Conservation (phyloP, 2,329 filamentous ascomycete genomes). For the Microdochium paspali region DNA sequence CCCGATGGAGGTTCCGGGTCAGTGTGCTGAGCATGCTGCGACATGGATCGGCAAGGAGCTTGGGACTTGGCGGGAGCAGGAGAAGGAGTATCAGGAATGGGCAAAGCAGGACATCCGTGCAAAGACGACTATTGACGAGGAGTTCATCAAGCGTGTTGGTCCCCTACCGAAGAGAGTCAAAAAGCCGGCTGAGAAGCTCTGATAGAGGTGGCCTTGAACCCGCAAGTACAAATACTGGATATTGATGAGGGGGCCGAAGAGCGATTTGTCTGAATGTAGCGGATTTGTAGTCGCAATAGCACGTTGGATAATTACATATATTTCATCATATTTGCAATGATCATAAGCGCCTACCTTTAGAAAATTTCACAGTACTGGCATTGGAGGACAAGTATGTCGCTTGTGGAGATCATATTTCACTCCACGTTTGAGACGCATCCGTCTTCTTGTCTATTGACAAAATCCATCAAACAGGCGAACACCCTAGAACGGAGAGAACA, state of each 20-base stretch:
- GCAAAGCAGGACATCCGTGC: constrained; percentile 33
- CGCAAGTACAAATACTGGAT: too few species aligned
- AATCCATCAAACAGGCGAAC: neutral
- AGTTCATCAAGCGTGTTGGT: constrained; percentile 45
- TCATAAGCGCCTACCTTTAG: too few species aligned
- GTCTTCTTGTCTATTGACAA: too few species aligned
- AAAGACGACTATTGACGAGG: constrained; percentile 46
- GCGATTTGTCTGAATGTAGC: too few species aligned
- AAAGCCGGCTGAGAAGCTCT: neutral
- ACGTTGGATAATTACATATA: too few species aligned
- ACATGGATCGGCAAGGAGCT: constrained; percentile 50
- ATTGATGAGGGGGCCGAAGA: too few species aligned
- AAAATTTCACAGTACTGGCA: too few species aligned
- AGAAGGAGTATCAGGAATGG: constrained; percentile 49
- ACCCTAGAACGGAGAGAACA: neutral
- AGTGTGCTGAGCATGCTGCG: constrained; percentile 53
- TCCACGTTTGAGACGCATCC: too few species aligned
- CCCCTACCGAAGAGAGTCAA: neutral
- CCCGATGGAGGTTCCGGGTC: constrained; percentile 66
- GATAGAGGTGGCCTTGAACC: neutral
- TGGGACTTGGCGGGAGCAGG: constrained; percentile 44
- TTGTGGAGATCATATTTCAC: too few species aligned
- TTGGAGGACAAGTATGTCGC: too few species aligned
- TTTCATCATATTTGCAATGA: neutral
- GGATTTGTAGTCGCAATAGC: too few species aligned